A percentile compares a stretch with the other conserved stretches of the same genome.
These are phyloP conservation scores for Cryptococcus sp. DNA, from an alignment of 1,284 basidiomycete genomes.

Conservation along the genomic window DNA sequence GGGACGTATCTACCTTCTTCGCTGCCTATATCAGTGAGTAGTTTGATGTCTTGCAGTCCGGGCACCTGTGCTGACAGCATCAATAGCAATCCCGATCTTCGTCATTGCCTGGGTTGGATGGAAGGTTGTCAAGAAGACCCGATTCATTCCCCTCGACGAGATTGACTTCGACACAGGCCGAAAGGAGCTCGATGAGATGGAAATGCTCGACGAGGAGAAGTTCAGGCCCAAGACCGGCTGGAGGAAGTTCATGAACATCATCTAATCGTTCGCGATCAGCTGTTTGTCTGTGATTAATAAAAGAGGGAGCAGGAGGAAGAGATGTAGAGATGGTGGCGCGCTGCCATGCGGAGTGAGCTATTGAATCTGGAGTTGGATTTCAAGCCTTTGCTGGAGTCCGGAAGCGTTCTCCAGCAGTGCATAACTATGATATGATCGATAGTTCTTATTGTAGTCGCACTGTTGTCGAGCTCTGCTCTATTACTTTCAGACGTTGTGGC, in stretches of 20 bases:
- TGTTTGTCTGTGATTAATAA: too few species aligned
- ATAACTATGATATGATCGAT: too few species aligned
- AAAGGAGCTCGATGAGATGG: constrained; percentile 63
- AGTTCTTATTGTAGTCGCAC: too few species aligned
- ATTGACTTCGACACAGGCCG: constrained; percentile 68
- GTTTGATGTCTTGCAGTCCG: neutral
- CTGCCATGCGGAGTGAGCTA: too few species aligned
- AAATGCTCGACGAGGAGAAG: constrained; percentile 44
- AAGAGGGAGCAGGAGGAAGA: too few species aligned
- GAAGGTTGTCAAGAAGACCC: constrained; percentile 62
- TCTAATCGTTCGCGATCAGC: constrained; percentile 2
- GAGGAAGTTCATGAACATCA: constrained; percentile 25
- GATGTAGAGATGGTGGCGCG: too few species aligned
- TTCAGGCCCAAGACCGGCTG: constrained; percentile 28
- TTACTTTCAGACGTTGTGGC: too few species aligned
- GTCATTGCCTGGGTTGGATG: constrained; percentile 62
- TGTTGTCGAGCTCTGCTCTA: too few species aligned
- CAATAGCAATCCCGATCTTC: constrained; percentile 61
- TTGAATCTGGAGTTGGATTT: too few species aligned
- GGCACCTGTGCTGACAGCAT: constrained; percentile 6
- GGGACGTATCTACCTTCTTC: constrained; percentile 47
- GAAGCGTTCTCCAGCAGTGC: too few species aligned
- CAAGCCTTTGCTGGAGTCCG: too few species aligned
- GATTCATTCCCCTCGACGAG: constrained; percentile 58
- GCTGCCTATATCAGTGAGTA: constrained; percentile 52